phyloP scores from a whole-genome alignment of 768 basidiomycete genomes.

The Pleurotus ostreatus region DNA sequence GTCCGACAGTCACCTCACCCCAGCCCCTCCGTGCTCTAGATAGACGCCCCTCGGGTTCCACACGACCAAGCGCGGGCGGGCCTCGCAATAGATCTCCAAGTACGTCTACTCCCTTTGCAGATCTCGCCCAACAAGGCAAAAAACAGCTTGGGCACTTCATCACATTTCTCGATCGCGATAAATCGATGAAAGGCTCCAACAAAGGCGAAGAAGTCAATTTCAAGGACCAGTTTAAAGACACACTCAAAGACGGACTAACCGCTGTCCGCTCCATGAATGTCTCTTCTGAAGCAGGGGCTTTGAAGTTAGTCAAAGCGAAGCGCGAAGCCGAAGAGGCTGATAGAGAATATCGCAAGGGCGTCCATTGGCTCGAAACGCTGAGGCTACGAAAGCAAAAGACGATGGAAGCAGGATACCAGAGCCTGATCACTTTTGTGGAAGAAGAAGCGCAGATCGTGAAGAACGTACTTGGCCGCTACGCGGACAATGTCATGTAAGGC shows the following conservation, averaged over 20 bases:
- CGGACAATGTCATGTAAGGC: constrained; percentile 74
- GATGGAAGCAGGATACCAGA: constrained; percentile 81
- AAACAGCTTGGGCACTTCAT: constrained; percentile 84
- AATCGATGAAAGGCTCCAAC: constrained; percentile 54
- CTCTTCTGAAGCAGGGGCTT: constrained; percentile 51
- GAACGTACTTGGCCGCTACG: constrained; percentile 63
- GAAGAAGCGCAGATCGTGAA: constrained; percentile 68
- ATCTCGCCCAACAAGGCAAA: constrained; percentile 88
- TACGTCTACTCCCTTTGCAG: constrained; percentile 76
- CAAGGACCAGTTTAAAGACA: constrained; percentile 5
- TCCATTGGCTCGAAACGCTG: constrained; percentile 91
- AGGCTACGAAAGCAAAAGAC: constrained; percentile 79
- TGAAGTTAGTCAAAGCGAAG: constrained; percentile 78
- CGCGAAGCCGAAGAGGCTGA: constrained; percentile 95
- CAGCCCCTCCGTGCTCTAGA: constrained; percentile 75
- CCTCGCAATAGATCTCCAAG: constrained; percentile 75
- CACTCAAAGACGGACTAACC: constrained; percentile 5
- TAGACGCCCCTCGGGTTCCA: constrained; percentile 64
- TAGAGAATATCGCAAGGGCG: constrained; percentile 84
- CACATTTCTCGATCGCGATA: constrained; percentile 78
- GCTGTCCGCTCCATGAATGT: constrained; percentile 6
- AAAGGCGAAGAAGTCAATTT: constrained; percentile 35
- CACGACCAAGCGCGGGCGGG: constrained; percentile 22
- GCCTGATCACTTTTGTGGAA: constrained; percentile 72
- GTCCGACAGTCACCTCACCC: constrained; percentile 56